A percentile compares a stretch with the other conserved stretches of the same genome.
Conservation (phyloP, 192 early-diverging fungal species). For the Rhizophagus prolifer region DNA sequence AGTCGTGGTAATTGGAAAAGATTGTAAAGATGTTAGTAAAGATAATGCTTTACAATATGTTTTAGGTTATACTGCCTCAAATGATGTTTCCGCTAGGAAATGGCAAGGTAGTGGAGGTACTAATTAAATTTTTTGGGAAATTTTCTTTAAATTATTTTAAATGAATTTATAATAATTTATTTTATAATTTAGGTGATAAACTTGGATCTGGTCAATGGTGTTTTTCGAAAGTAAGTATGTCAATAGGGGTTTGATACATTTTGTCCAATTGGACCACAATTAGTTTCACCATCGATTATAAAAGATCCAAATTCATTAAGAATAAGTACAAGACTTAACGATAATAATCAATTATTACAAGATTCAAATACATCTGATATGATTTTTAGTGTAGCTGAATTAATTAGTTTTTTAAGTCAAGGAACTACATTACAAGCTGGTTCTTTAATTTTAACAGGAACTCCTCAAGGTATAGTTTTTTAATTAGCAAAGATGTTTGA, state of each 20-base stretch:
- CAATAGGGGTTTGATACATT: conserved; percentile 57
- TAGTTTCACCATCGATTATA: conserved; percentile 54
- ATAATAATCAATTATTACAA: conserved; percentile 54
- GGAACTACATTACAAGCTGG: conserved; percentile 59
- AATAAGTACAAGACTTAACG: conserved; percentile 35
- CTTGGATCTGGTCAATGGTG: conserved; percentile 55
- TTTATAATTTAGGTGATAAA: conserved; percentile 9
- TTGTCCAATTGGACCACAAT: conserved; percentile 54
- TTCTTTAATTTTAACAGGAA: conserved; percentile 56
- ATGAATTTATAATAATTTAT: background rate
- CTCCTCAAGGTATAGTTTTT: conserved; percentile 33
- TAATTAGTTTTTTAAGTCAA: conserved; percentile 61
- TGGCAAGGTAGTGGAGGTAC: conserved; percentile 60
- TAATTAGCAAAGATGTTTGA: background rate
- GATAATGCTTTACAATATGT: conserved; percentile 54
- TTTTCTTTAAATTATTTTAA: background rate
- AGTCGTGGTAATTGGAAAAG: conserved; percentile 59
- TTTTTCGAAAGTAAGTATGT: conserved; percentile 49
- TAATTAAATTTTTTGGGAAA: background rate
- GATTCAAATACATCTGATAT: conserved; percentile 53
- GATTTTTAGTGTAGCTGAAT: conserved; percentile 53
- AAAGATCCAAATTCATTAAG: conserved; percentile 50
- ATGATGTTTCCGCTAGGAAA: conserved; percentile 61
- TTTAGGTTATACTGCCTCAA: conserved; percentile 55
- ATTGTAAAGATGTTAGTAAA: conserved; percentile 50